A percentile compares a stretch with the other conserved stretches of the same genome.
Conservation (phyloP, 345 rosid species). For the Eucalyptus cloeziana region DNA sequence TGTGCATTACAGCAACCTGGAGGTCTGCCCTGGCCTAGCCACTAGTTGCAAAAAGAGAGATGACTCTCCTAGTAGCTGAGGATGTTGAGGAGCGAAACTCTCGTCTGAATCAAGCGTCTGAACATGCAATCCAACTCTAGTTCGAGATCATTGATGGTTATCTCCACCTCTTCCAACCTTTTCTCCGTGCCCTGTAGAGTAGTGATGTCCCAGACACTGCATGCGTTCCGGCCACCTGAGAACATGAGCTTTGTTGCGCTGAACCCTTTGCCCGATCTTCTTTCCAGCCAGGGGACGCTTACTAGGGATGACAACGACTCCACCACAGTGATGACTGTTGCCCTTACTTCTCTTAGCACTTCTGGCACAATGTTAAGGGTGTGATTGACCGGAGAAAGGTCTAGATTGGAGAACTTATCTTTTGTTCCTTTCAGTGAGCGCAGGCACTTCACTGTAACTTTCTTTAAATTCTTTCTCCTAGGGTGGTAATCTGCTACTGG, state of each 20-base stretch:
- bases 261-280: constrained; percentile 24
- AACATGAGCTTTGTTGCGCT: constrained; percentile 26
- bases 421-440: constrained; percentile 33
- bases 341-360: constrained; percentile 54
- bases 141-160: constrained; percentile 55
- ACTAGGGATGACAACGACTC: constrained; percentile 53
- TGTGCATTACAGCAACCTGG: neutral
- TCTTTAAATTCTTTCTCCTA: constrained; percentile 49
- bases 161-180: constrained; percentile 65
- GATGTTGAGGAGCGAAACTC: constrained; percentile 74
- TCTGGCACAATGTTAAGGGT: constrained; percentile 32
- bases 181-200: constrained; percentile 48
- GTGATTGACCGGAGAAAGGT: neutral
- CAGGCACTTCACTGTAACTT: constrained; percentile 57
- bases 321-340: constrained; percentile 29
- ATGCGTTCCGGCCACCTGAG: constrained; percentile 5
- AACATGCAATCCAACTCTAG: constrained; percentile 54
- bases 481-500: constrained; percentile 37
- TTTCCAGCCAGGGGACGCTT: constrained; percentile 62
- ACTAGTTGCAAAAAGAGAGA: neutral
- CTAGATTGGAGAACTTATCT: constrained; percentile 6
- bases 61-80: constrained; percentile 22
- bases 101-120: constrained; percentile 65
- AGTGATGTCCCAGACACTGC: constrained; percentile 33
- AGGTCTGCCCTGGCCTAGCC: neutral